Evolutionary conservation across 176 grass and related monocot genomes (phyloP).

Genomic region (Phyllostachys edulis): DNA sequence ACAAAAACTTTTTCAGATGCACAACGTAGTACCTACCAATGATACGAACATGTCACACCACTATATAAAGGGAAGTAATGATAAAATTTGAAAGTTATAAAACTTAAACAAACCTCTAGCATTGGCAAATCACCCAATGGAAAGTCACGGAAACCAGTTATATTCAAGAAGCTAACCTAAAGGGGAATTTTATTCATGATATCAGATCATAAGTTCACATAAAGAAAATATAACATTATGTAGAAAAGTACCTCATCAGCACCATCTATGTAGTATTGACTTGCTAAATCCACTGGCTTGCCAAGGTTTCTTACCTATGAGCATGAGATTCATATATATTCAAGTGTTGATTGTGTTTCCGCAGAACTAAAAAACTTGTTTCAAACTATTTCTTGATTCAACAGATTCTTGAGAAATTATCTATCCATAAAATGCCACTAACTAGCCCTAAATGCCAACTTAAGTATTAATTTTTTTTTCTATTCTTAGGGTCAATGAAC

Average conservation of each 20-base stretch:
- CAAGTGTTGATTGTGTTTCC: neutral
- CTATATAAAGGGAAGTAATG: neutral
- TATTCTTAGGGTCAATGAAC: neutral
- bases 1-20: conserved; percentile 98
- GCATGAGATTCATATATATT: neutral
- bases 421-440: neutral
- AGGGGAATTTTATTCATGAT: conserved; percentile 21
- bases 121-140: conserved; percentile 96
- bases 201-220: conserved; percentile 31
- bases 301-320: conserved; percentile 95
- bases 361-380: neutral
- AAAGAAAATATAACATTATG: conserved; percentile 4
- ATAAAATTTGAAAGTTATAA: conserved; percentile 1
- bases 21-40: conserved; percentile 70
- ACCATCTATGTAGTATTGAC: conserved; percentile 95
- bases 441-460: neutral
- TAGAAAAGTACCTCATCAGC: conserved; percentile 80
- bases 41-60: conserved; percentile 24
- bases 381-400: neutral
- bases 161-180: conserved; percentile 98
- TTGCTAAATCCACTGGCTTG: conserved; percentile 94
- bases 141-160: conserved; percentile 98
- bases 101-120: conserved; percentile 79
- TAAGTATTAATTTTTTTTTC: too few relatives aligned
- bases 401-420: conserved; percentile 17